Conservation (phyloP, 768 basidiomycete genomes). For the Tylopilus subfusipes region DNA sequence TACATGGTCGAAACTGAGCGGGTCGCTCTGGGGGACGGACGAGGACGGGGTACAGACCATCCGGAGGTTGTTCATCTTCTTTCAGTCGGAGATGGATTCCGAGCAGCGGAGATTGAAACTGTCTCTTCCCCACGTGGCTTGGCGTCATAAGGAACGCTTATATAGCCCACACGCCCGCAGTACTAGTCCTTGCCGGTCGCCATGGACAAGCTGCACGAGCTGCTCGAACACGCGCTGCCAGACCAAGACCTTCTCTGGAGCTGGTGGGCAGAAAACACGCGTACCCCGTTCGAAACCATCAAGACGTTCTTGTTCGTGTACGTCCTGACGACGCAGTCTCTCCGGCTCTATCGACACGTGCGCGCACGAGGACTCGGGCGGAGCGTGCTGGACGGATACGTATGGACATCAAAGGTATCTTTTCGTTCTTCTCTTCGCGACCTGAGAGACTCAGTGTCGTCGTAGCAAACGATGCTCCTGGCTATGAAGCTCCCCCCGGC, state of each 20-base stretch:
- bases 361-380: conserved; percentile 35
- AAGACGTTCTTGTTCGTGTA: conserved; percentile 37
- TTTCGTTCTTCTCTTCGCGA: not conserved
- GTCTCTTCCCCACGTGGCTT: too few species aligned
- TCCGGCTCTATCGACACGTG: conserved; percentile 33
- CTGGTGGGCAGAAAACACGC: conserved; percentile 13
- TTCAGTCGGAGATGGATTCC: too few species aligned
- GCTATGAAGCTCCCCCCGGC: conserved; percentile 59
- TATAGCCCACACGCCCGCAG: too few species aligned
- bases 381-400: conserved; percentile 27
- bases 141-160: too few species aligned
- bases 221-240: conserved; percentile 6
- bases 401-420: conserved; percentile 26
- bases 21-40: not conserved
- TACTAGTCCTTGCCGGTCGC: too few species aligned
- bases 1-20: not conserved
- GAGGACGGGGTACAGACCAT: conserved; percentile 42
- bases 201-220: conserved; percentile 9
- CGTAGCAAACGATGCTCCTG: conserved; percentile 53
- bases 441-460: not conserved
- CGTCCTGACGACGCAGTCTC: conserved; percentile 25
- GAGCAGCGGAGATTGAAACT: too few species aligned
- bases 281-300: conserved; percentile 24
- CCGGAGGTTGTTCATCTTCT: conserved; percentile 44
- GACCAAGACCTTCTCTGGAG: conserved; percentile 6